These are phyloP conservation scores for Amaranthus palmeri DNA, from an alignment of 148 eudicot genomes.

Conservation along the genomic window DNA sequence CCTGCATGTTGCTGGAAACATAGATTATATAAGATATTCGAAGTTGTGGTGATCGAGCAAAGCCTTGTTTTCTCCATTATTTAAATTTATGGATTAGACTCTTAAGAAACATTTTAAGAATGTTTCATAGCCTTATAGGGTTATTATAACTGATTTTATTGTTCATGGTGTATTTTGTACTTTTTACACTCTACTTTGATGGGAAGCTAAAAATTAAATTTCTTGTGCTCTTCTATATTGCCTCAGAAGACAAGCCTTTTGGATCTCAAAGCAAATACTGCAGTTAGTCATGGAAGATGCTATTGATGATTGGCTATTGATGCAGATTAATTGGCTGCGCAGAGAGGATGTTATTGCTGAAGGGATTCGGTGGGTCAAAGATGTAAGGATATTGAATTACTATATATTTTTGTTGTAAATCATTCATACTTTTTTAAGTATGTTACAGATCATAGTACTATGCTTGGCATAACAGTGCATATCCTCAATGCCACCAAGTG, in stretches of 20 bases:
- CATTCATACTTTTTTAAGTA: neutral
- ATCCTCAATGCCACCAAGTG: no score
- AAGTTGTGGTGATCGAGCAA: no score
- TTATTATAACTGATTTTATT: neutral
- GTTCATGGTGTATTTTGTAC: neutral
- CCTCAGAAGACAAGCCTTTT: constrained; percentile 91
- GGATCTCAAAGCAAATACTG: constrained; percentile 98
- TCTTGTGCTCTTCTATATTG: neutral
- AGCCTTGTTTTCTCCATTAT: neutral
- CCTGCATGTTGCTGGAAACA: constrained; percentile 3
- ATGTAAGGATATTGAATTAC: constrained; percentile 46
- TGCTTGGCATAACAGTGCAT: neutral
- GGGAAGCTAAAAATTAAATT: neutral
- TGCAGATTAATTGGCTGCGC: constrained; percentile 87
- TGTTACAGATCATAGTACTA: neutral
- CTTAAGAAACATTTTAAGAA: neutral
- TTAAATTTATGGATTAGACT: neutral
- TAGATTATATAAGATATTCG: neutral
- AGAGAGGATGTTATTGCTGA: constrained; percentile 77
- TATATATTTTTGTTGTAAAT: constrained; percentile 10
- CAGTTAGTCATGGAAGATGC: constrained; percentile 98
- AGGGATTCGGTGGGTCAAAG: constrained; percentile 85
- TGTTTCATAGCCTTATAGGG: neutral
- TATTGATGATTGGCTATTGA: constrained; percentile 86
- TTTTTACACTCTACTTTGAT: neutral